Percentiles rank a stretch among this genome's conserved stretches.
phyloP scores from a whole-genome alignment of 2,329 filamentous ascomycete species.

The Colletotrichum tabaci region DNA sequence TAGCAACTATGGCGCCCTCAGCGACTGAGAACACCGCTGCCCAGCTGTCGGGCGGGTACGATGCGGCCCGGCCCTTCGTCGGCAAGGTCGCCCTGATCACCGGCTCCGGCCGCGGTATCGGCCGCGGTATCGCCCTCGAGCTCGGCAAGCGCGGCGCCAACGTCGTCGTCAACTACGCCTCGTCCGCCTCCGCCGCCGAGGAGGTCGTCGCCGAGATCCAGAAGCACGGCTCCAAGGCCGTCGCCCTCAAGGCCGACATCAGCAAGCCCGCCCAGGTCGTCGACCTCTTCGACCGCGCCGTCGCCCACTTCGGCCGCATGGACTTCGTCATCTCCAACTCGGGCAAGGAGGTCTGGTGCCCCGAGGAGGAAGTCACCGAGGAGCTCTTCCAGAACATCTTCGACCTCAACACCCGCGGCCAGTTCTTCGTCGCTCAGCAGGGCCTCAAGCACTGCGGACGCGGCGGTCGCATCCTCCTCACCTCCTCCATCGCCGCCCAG shows the following conservation, averaged over 20 bases:
- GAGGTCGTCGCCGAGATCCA: conserved; percentile 69
- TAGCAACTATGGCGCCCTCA: conserved; percentile 48
- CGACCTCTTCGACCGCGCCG: conserved; percentile 75
- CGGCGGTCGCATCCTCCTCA: conserved; percentile 81
- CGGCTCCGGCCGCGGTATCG: conserved; percentile 76
- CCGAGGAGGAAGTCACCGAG: conserved; percentile 77
- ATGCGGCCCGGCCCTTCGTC: conserved; percentile 57
- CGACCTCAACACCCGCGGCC: conserved; percentile 78
- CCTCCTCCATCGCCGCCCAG: conserved; percentile 78
- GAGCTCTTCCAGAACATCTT: conserved; percentile 82
- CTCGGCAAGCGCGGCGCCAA: conserved; percentile 76
- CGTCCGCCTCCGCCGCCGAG: conserved; percentile 69
- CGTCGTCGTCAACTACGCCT: conserved; percentile 78
- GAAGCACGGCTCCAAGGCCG: conserved; percentile 69
- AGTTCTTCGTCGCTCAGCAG: conserved; percentile 85
- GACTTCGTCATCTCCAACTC: conserved; percentile 83
- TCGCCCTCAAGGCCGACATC: conserved; percentile 77
- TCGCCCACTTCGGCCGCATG: conserved; percentile 76
- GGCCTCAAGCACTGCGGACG: conserved; percentile 79
- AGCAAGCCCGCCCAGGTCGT: conserved; percentile 71
- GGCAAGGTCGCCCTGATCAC: conserved; percentile 75
- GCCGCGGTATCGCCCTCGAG: conserved; percentile 76
- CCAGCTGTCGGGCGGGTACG: conserved; percentile 45
- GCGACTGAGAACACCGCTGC: conserved; percentile 42
- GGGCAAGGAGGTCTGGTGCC: conserved; percentile 79